Evolutionary conservation across 2,329 filamentous ascomycete genomes (phyloP).

Genomic region (Epicoccum nigrum): DNA sequence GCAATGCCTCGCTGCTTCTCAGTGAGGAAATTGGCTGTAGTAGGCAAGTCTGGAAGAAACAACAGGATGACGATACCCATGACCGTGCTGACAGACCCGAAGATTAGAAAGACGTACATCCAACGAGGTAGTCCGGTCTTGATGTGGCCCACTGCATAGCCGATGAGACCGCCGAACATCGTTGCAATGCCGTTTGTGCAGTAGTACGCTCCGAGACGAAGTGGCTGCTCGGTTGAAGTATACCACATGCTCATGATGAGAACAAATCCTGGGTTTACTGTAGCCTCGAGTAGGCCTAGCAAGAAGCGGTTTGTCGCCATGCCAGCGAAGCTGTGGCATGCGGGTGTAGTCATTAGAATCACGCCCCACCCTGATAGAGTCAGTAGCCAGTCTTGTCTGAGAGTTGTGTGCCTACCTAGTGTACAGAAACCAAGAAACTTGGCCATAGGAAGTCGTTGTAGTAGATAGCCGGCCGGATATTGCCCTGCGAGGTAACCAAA

Average conservation of each 20-base stretch:
- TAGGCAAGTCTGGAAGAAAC: slow-evolving; percentile 58
- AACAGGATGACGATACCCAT: slow-evolving; percentile 54
- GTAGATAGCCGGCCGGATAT: slow-evolving; percentile 52
- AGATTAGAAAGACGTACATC: slow-evolving; percentile 65
- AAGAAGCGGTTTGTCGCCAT: slow-evolving; percentile 54
- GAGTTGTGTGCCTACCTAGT: slow-evolving; percentile 29
- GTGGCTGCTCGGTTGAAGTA: slow-evolving; percentile 66
- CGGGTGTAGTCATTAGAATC: slow-evolving; percentile 51
- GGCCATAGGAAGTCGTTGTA: slow-evolving; percentile 55
- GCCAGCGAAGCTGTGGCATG: slow-evolving; percentile 49
- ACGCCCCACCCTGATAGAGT: slow-evolving; percentile 45
- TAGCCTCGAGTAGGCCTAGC: slow-evolving; percentile 59
- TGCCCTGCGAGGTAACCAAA: slow-evolving; percentile 57
- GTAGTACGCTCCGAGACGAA: slow-evolving; percentile 51
- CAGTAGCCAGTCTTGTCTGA: not conserved
- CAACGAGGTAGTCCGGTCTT: slow-evolving; percentile 49
- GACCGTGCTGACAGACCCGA: slow-evolving; percentile 43
- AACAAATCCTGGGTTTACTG: slow-evolving; percentile 61
- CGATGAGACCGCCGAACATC: slow-evolving; percentile 62
- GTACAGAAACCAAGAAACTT: slow-evolving; percentile 54
- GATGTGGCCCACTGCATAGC: slow-evolving; percentile 64
- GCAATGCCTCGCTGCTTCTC: slow-evolving; percentile 32
- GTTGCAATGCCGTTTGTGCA: slow-evolving; percentile 62
- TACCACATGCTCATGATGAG: slow-evolving; percentile 71
- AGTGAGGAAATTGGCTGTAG: slow-evolving; percentile 31